Conservation (phyloP, 768 basidiomycete species). For the Lactarius deliciosus region DNA sequence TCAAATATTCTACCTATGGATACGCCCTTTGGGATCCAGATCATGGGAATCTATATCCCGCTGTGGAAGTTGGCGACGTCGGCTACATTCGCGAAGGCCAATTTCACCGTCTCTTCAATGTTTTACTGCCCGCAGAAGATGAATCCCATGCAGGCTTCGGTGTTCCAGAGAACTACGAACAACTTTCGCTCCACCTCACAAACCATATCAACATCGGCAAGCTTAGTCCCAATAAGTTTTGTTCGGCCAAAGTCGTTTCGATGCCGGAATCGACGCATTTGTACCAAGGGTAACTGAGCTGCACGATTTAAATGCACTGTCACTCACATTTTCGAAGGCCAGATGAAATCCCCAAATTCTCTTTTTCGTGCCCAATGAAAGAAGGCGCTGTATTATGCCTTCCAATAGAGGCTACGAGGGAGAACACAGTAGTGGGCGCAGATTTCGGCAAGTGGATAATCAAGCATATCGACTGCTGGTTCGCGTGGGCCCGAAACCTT, state of each 20-base stretch:
- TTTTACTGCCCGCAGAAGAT: background rate
- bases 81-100: too few relatives aligned
- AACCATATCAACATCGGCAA: background rate
- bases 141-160: background rate
- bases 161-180: background rate
- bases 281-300: too few relatives aligned
- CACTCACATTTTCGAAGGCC: too few relatives aligned
- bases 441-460: background rate
- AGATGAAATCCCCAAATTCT: background rate
- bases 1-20: too few relatives aligned
- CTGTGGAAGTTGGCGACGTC: too few relatives aligned
- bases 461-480: background rate
- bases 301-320: too few relatives aligned
- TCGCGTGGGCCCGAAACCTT: background rate
- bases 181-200: background rate
- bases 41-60: too few relatives aligned
- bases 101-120: too few relatives aligned
- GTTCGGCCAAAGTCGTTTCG: background rate
- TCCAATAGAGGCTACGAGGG: too few relatives aligned
- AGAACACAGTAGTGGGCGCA: too few relatives aligned
- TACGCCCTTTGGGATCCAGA: too few relatives aligned
- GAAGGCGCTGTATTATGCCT: background rate
- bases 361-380: background rate
- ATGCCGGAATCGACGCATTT: too few relatives aligned
- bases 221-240: background rate